phyloP scores from a whole-genome alignment of 495 filamentous ascomycete genomes.

The Rhizodiscina lignyota region DNA sequence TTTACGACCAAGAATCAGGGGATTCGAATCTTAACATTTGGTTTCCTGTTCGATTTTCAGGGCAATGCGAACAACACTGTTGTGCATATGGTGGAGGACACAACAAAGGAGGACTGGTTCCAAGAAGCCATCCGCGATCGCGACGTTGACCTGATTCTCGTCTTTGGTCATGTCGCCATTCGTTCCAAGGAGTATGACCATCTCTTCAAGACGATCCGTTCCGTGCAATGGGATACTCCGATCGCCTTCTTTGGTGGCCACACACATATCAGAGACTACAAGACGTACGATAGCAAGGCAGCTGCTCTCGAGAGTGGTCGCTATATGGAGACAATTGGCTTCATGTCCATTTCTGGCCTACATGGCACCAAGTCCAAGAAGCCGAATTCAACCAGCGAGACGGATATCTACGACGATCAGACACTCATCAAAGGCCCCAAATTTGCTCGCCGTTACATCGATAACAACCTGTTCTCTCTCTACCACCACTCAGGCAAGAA shows the following conservation, averaged over 20 bases:
- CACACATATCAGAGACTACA: conserved; percentile 75
- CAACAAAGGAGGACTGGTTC: conserved; percentile 79
- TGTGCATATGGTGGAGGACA: conserved; percentile 60
- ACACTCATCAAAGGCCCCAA: conserved; percentile 17
- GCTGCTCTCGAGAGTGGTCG: conserved; percentile 78
- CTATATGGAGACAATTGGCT: conserved; percentile 97
- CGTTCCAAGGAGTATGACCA: conserved; percentile 59
- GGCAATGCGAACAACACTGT: conserved; percentile 79
- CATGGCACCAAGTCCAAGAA: conserved; percentile 20
- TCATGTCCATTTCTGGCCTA: conserved; percentile 71
- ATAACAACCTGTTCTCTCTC: conserved; percentile 82
- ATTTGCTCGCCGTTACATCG: conserved; percentile 75
- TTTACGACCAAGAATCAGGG: conserved; percentile 80
- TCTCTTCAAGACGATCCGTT: conserved; percentile 64
- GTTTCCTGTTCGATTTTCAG: conserved; percentile 87
- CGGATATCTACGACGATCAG: neutral
- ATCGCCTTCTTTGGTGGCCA: conserved; percentile 94
- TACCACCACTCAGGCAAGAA: conserved; percentile 66
- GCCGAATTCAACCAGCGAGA: conserved; percentile 13
- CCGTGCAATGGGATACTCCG: conserved; percentile 59
- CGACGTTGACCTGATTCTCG: conserved; percentile 74
- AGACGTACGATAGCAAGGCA: conserved; percentile 61
- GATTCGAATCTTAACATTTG: conserved; percentile 71
- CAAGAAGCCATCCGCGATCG: conserved; percentile 62
- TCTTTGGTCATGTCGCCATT: conserved; percentile 74